Conservation (phyloP, 352 stramenopile genomes). For the Globisporangium viniferum region DNA sequence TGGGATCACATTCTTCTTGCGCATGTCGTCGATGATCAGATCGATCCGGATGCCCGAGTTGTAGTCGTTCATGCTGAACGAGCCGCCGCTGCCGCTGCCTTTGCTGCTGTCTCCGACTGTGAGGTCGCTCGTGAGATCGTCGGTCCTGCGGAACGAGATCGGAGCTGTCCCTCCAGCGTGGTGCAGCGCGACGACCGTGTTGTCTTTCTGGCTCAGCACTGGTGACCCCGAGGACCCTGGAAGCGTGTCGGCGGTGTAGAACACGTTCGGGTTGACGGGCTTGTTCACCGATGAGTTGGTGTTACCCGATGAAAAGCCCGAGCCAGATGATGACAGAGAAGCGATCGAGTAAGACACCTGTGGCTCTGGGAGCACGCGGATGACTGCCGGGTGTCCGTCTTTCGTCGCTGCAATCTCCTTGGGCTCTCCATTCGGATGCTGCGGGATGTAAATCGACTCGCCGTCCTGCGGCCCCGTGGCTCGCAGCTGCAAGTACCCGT, state of each 20-base stretch:
- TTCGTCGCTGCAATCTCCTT: slow-evolving; percentile 53
- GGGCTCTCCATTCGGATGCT: slow-evolving; percentile 57
- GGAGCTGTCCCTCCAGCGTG: slow-evolving; percentile 32
- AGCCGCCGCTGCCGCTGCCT: neutral
- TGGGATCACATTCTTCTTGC: slow-evolving; percentile 17
- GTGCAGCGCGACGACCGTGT: slow-evolving; percentile 67
- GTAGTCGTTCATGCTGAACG: slow-evolving; percentile 15
- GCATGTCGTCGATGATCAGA: slow-evolving; percentile 31
- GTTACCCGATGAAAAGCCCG: neutral
- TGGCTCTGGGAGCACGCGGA: slow-evolving; percentile 19
- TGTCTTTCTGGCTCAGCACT: slow-evolving; percentile 53
- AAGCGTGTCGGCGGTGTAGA: slow-evolving; percentile 67
- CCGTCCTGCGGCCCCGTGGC: slow-evolving; percentile 35
- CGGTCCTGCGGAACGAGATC: neutral
- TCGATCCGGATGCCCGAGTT: slow-evolving; percentile 40
- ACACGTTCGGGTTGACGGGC: slow-evolving; percentile 31
- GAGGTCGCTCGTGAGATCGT: neutral
- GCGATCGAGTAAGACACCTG: slow-evolving; percentile 18
- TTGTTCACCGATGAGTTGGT: neutral
- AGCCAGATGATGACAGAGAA: slow-evolving; percentile 18
- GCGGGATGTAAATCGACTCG: slow-evolving; percentile 62
- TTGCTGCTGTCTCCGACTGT: neutral
- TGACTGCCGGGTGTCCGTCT: slow-evolving; percentile 14
- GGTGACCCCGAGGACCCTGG: slow-evolving; percentile 66
- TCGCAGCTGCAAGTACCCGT: slow-evolving; percentile 49